Base-by-base conservation (phyloP, 2,329 filamentous ascomycete genomes). In the Parastagonospora nodorum region DNA sequence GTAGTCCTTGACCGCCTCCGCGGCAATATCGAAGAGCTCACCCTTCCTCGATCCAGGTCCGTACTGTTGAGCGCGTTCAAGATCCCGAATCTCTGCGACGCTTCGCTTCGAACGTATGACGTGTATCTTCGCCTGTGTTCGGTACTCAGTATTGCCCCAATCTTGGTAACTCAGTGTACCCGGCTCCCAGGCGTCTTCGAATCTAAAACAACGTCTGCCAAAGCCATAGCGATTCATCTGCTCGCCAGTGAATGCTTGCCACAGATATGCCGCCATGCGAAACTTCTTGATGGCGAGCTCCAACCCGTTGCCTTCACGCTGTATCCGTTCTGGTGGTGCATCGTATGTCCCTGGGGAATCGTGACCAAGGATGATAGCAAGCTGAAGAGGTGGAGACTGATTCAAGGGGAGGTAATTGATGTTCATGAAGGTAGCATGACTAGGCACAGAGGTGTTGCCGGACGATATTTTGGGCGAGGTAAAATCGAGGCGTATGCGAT, bases 191-290 rank as follows among this genome's bases (percentile, higher is more conserved):
- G 96, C 90, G 73, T 99, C 94, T 64, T 97, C 94, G 56, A 96
- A 92, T 37, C 92, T 84, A 73, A 97, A 97, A 45, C 85, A 87
- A 50, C 93, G 86, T 51, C 93, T 84, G 8, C 92, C 92, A 60
- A 97, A 85, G 53, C 88, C 89, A 70, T 96, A 89, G 56, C 91
- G 87, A 72, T 85, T 88, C 93, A 97, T 97, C 71, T 97, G 92
- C 72, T 99, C 94, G 6, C 90, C 91, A 0, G 93, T 97, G 67
- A 96, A 97, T 7, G 92, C 91, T 72, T 99, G 94, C 92, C 94
- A 97, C 11, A 97, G 80, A 70, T 97, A 97, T 19, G 91, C 93
- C 14, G 92, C 88, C 89, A 96, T 97, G 57, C 92, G 85, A 71
- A 94, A 97, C 71, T 99, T 99, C 65, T 84, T 85, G 44, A 96